Evolutionary conservation across 805 yeast genomes (phyloP).

Genomic region (Metschnikowia noctiluminum): DNA sequence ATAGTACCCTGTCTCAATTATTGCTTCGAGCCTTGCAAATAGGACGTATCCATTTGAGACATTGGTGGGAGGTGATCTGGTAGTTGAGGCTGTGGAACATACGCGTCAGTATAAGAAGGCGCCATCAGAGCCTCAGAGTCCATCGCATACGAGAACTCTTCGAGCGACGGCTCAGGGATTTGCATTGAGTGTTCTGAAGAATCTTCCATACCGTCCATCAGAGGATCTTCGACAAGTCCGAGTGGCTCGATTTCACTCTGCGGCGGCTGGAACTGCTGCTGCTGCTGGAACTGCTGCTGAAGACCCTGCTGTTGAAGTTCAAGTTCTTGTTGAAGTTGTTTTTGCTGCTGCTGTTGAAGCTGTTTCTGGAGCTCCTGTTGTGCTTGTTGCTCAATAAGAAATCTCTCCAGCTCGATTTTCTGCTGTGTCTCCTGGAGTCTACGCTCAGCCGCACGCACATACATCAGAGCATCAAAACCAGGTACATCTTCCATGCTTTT

Average conservation of each 20-base stretch:
- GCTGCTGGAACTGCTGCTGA: background rate
- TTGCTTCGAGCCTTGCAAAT: constrained; percentile 2
- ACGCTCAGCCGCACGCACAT: constrained; percentile 14
- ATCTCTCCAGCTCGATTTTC: constrained; percentile 2
- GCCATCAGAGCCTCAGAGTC: constrained; percentile 5
- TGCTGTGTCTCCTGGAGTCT: constrained; percentile 11
- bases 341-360: background rate
- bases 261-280: background rate
- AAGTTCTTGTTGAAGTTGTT: background rate
- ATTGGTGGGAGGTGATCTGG: constrained; percentile 2
- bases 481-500: constrained; percentile 15
- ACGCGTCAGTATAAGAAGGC: constrained; percentile 2
- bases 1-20: too few relatives aligned
- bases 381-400: constrained; percentile 1
- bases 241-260: background rate
- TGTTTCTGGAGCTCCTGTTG: constrained; percentile 1
- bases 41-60: constrained; percentile 2
- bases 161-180: constrained; percentile 5
- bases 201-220: background rate
- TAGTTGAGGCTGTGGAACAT: background rate
- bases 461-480: constrained; percentile 16
- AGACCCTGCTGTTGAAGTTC: background rate
- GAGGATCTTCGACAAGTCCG: background rate
- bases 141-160: constrained; percentile 7
- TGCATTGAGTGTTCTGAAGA: background rate